Conservation (phyloP, 352 stramenopile genomes). For the Phytopythium cucurbitacearum region DNA sequence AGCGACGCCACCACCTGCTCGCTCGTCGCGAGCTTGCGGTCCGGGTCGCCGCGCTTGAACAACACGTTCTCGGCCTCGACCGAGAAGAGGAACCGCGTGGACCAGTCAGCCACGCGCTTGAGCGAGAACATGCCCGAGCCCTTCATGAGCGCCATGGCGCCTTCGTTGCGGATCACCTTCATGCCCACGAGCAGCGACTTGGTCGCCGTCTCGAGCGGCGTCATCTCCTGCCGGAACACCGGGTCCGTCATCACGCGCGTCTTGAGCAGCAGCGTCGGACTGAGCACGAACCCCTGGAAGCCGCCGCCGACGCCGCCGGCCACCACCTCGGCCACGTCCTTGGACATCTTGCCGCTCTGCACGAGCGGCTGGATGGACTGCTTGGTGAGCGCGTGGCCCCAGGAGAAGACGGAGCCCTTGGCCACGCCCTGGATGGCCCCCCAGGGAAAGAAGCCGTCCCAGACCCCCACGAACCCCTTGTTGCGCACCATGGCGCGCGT, state of each 20-base stretch:
- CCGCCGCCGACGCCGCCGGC: constrained; percentile 87
- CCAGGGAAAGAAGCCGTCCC: constrained; percentile 94
- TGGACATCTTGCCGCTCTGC: constrained; percentile 44
- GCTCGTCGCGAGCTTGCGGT: constrained; percentile 46
- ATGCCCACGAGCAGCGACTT: constrained; percentile 82
- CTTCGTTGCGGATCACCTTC: constrained; percentile 89
- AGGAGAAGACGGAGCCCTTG: constrained; percentile 91
- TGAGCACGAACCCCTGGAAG: constrained; percentile 92
- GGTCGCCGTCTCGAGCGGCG: constrained; percentile 70
- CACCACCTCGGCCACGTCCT: constrained; percentile 68
- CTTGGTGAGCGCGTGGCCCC: constrained; percentile 77
- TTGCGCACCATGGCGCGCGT: constrained; percentile 65
- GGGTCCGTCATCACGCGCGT: constrained; percentile 94
- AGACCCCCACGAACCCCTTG: constrained; percentile 89
- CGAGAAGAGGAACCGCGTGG: constrained; percentile 91
- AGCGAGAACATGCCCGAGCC: constrained; percentile 88
- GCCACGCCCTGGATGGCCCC: constrained; percentile 84
- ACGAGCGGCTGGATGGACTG: constrained; percentile 56
- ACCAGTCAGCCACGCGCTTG: constrained; percentile 93
- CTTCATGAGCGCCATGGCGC: constrained; percentile 88
- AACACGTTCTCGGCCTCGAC: constrained; percentile 78
- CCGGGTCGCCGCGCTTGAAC: constrained; percentile 66
- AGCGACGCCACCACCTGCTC: constrained; percentile 85
- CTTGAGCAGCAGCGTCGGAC: constrained; percentile 91
- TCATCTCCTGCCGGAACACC: constrained; percentile 91